Base-by-base conservation (phyloP, 805 yeast species). In the Cyberlindnera bimundalis region DNA sequence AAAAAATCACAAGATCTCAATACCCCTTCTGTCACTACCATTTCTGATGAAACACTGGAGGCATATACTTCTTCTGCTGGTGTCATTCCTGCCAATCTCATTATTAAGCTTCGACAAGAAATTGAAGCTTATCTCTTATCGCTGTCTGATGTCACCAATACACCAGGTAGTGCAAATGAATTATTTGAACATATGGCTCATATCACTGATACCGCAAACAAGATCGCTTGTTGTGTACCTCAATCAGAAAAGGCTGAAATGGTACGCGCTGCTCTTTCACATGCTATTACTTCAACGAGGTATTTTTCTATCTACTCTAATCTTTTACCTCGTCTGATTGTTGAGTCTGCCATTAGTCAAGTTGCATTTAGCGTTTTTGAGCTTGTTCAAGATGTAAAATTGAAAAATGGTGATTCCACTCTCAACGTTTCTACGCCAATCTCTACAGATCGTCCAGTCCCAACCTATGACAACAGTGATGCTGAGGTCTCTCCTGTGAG, bases 261-360 rank as follows among this genome's bases (percentile, higher is more conserved):
- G 18, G 68, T 85, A 5, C 76, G 81, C 41, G 81, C 83, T 33
- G 72, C 91, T 1, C 74, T 84, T 18, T 78, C 89, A 14, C 88
- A 84, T 61, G 75, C 81, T 1, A 77, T 91, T 30, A 80, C 96
- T 4, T 73, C 88, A 1, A 76, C 90, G 1, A 72, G 96, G 53
- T 86, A 87, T 56, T 84, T 68, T 59, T 76, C 84, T 1, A 65
- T 79, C 10, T 81, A 84, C 51, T 67, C 74, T 4, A 70, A 72
- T n/a, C 55, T 85, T 3, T 62, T 87, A 40, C 96, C 96, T 1
- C 73, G 71, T 39, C 64, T 83, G 16, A 73, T 88, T 2, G 72
- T 89, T 15, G 83, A 87, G 61, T 75, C 88, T 17, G 81, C 97
- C 0, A 65, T 86, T 9, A 74, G 84, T 32, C 96, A 89, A 54